A percentile compares a stretch with the other conserved stretches of the same genome.
Conservation (phyloP, 805 yeast genomes). For the Saccharomyces kudriavzevii region DNA sequence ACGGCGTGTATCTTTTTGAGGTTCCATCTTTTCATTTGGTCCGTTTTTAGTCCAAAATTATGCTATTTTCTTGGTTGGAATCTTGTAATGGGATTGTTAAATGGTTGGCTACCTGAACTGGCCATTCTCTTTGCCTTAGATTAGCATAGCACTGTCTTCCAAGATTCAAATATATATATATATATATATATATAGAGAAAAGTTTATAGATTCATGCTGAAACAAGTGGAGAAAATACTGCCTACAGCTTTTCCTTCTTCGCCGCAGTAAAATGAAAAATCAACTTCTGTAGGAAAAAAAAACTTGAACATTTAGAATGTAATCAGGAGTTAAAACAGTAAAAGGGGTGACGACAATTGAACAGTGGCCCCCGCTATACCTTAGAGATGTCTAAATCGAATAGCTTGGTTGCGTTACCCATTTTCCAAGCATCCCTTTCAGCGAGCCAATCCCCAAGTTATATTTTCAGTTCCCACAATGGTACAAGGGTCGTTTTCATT, state of each 20-base stretch:
- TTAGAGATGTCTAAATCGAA: not conserved
- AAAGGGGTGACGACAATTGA: not conserved
- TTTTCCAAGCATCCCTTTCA: constrained; percentile 2
- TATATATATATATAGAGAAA: too few relatives aligned
- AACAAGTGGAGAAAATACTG: not conserved
- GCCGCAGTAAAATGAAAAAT: not conserved
- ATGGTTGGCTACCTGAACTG: constrained; percentile 30
- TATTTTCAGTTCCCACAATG: constrained; percentile 12
- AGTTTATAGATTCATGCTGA: not conserved
- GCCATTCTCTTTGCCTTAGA: not conserved
- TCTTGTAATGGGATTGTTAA: constrained; percentile 38
- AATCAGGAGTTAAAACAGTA: not conserved
- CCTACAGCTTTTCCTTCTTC: constrained; percentile 3
- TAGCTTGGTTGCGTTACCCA: not conserved
- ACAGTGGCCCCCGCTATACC: not conserved
- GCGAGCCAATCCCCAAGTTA: constrained; percentile 7
- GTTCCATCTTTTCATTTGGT: constrained; percentile 91
- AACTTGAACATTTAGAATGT: not conserved
- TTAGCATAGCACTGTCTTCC: not conserved
- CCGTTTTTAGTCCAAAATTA: constrained; percentile 91
- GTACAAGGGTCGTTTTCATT: constrained; percentile 12
- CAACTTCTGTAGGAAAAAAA: not conserved
- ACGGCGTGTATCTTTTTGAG: constrained; percentile 66
- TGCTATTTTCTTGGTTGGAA: constrained; percentile 77
- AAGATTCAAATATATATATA: not conserved